phyloP scores from a whole-genome alignment of 306 rosid species.

The Fragaria vesca region DNA sequence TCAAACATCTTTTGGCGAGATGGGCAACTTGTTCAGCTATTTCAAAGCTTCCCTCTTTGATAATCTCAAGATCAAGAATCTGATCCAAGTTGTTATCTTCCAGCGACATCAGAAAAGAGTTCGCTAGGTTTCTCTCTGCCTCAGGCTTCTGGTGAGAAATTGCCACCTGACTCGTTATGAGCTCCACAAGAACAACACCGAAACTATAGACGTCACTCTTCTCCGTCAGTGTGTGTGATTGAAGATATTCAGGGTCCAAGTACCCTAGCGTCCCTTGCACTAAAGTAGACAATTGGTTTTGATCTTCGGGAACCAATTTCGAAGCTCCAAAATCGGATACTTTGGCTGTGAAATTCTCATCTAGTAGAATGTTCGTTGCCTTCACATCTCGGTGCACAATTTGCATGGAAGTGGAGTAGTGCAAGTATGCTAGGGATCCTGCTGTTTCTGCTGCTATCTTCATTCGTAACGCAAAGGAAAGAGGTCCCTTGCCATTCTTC shows the following conservation, averaged over 20 bases:
- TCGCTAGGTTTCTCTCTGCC: not conserved
- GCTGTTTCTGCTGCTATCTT: constrained; percentile 8
- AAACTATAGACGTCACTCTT: constrained; percentile 17
- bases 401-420: not conserved
- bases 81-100: not conserved
- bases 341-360: too few species aligned
- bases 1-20: not conserved
- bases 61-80: not conserved
- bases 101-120: not conserved
- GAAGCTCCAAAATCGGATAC: too few species aligned
- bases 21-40: not conserved
- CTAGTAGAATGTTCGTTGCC: not conserved
- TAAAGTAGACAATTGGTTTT: too few species aligned
- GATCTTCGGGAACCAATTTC: too few species aligned
- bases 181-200: constrained; percentile 32
- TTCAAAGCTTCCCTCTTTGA: not conserved
- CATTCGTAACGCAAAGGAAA: constrained; percentile 12
- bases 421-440: constrained; percentile 19
- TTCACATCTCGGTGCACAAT: constrained; percentile 26
- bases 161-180: constrained; percentile 16
- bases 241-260: too few species aligned
- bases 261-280: too few species aligned
- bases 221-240: too few species aligned
- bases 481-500: not conserved
- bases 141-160: not conserved